Percentiles rank a stretch among this genome's conserved stretches.
These are phyloP conservation scores for Solanum verrucosum DNA, from an alignment of 257 asterid genomes.

Conservation along the genomic window DNA sequence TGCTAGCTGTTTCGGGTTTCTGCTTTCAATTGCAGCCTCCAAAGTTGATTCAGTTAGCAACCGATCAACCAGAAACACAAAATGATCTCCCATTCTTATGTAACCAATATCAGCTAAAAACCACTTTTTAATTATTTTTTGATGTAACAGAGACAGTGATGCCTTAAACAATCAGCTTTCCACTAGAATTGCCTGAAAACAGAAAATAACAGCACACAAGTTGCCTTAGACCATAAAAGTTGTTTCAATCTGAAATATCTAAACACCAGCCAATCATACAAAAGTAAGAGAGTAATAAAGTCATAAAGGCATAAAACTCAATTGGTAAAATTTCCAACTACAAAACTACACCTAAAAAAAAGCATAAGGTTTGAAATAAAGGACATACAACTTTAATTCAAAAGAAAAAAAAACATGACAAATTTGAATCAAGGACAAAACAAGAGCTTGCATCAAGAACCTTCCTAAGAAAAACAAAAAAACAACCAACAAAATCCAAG, in stretches of 20 bases:
- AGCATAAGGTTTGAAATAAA: constrained; percentile 8
- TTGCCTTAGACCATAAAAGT: not conserved
- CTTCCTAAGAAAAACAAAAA: not conserved
- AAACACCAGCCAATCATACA: not conserved
- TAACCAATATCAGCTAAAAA: not conserved
- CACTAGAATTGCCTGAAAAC: constrained; percentile 2
- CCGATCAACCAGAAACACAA: constrained; percentile 89
- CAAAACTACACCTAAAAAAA: not conserved
- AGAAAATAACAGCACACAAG: not conserved
- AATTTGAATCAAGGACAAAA: not conserved
- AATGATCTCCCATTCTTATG: constrained; percentile 81
- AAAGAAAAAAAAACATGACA: not conserved
- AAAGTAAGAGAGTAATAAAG: not conserved
- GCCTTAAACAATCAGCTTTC: not conserved
- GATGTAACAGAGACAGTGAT: not conserved
- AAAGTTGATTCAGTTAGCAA: constrained; percentile 89
- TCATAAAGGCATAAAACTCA: not conserved
- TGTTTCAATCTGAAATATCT: not conserved
- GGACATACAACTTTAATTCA: not conserved
- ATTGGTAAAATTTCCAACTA: not conserved
- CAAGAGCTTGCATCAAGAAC: not conserved
- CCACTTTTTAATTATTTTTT: not conserved
- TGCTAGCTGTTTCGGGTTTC: constrained; percentile 31
- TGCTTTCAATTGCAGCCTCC: constrained; percentile 83
- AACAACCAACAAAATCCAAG: not conserved